Percentiles rank a stretch among this genome's conserved stretches.
Evolutionary conservation across 2,329 filamentous ascomycete genomes (phyloP).

Genomic region (Emergomyces pasteurianus): DNA sequence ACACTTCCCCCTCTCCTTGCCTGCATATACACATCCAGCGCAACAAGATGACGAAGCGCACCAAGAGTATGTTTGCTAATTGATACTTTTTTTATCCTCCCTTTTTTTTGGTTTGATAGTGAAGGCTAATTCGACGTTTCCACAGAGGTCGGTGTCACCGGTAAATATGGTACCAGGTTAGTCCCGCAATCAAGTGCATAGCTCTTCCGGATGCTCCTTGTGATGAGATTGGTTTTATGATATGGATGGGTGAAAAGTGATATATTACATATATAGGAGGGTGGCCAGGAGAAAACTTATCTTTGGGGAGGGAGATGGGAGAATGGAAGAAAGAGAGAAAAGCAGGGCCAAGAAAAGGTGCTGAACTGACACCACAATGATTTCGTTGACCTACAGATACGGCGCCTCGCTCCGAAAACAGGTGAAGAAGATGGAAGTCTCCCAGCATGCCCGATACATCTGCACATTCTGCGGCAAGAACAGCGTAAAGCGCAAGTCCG

Average conservation of each 20-base stretch:
- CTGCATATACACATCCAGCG: slow-evolving; percentile 10
- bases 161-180: slow-evolving; percentile 88
- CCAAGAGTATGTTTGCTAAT: slow-evolving; percentile 50
- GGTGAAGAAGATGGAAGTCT: slow-evolving; percentile 99
- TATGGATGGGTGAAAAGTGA: slow-evolving; percentile 7
- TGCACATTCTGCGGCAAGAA: slow-evolving; percentile 99
- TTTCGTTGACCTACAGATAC: slow-evolving; percentile 50
- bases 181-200: not conserved
- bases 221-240: not conserved
- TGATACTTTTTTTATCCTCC: slow-evolving; percentile 1
- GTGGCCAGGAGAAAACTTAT: slow-evolving; percentile 1
- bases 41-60: slow-evolving; percentile 85
- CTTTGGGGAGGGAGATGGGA: not conserved
- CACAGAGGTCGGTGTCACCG: slow-evolving; percentile 85
- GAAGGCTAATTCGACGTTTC: slow-evolving; percentile 19
- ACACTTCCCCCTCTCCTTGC: slow-evolving; percentile 8
- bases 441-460: slow-evolving; percentile 92
- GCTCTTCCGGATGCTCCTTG: not conserved
- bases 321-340: not conserved
- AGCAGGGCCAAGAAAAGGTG: slow-evolving; percentile 3
- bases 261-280: slow-evolving; percentile 5
- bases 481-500: slow-evolving; percentile 78
- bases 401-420: slow-evolving; percentile 99
- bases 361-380: slow-evolving; percentile 17
- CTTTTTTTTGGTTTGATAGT: slow-evolving; percentile 1